Evolutionary conservation across 2,329 filamentous ascomycete species (phyloP).

Genomic region (Talaromyces albobiverticillius): DNA sequence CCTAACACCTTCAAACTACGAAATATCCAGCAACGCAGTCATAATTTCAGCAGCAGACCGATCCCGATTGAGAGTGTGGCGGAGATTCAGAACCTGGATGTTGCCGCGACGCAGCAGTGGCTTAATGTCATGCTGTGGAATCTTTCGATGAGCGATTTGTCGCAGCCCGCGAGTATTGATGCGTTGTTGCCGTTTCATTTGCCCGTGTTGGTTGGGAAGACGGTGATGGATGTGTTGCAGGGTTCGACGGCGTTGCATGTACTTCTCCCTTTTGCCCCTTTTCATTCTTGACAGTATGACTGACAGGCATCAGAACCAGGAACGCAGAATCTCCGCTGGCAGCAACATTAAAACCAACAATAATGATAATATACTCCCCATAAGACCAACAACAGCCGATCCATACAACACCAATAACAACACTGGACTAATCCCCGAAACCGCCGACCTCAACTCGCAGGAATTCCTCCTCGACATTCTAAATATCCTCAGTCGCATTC

Average conservation of each 20-base stretch:
- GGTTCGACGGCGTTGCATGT: constrained; percentile 73
- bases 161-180: constrained; percentile 55
- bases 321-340: neutral
- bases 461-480: constrained; percentile 40
- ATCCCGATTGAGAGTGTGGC: constrained; percentile 56
- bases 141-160: constrained; percentile 63
- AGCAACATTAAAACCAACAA: constrained; percentile 33
- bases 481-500: constrained; percentile 35
- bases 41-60: constrained; percentile 39
- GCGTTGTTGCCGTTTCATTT: constrained; percentile 64
- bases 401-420: constrained; percentile 34
- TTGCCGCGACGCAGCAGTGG: constrained; percentile 70
- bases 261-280: too few relatives aligned
- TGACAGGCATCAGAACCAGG: neutral
- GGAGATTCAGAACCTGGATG: constrained; percentile 66
- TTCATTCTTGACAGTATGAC: too few relatives aligned
- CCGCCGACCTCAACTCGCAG: constrained; percentile 26
- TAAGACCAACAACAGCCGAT: neutral
- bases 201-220: constrained; percentile 61
- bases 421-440: constrained; percentile 19
- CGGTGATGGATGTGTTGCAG: constrained; percentile 65
- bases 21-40: neutral
- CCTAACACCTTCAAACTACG: neutral
- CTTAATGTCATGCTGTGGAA: constrained; percentile 70
- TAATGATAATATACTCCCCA: too few relatives aligned